A percentile compares a stretch with the other conserved stretches of the same genome.
Evolutionary conservation across 2,329 filamentous ascomycete species (phyloP).

Genomic region (Arthroderma sp.): DNA sequence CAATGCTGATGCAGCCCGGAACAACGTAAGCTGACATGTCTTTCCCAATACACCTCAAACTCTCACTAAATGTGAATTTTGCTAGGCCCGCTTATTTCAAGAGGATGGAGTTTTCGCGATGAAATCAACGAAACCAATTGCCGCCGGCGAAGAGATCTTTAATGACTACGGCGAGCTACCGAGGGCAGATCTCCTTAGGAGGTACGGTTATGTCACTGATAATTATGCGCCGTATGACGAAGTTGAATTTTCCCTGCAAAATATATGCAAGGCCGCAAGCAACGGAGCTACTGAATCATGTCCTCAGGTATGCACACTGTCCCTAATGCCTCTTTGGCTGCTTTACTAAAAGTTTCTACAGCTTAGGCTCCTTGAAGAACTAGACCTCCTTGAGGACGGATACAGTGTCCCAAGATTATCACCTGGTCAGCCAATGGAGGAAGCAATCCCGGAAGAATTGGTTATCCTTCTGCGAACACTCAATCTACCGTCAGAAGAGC

Average conservation of each 20-base stretch:
- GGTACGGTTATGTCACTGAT: constrained; percentile 76
- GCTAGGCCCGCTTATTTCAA: constrained; percentile 46
- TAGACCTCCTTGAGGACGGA: constrained; percentile 55
- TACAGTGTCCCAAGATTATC: constrained; percentile 46
- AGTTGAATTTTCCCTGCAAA: constrained; percentile 56
- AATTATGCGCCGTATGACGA: constrained; percentile 71
- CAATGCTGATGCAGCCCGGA: constrained; percentile 70
- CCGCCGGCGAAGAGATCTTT: constrained; percentile 60
- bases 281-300: constrained; percentile 17
- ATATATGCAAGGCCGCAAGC: constrained; percentile 36
- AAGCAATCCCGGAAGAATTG: constrained; percentile 28
- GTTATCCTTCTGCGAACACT: constrained; percentile 26
- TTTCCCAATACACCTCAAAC: neutral
- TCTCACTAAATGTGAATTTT: neutral
- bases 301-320: constrained; percentile 17
- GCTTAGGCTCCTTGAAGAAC: constrained; percentile 47
- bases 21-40: constrained; percentile 49
- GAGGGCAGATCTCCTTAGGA: constrained; percentile 65
- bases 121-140: constrained; percentile 55
- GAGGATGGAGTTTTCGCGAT: constrained; percentile 52
- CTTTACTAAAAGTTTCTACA: constrained; percentile 3
- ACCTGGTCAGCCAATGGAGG: constrained; percentile 16
- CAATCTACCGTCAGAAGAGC: constrained; percentile 19
- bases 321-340: neutral
- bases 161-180: constrained; percentile 84